Evolutionary conservation across 495 filamentous ascomycete genomes (phyloP).

Genomic region (Aspergillus conjunctus): DNA sequence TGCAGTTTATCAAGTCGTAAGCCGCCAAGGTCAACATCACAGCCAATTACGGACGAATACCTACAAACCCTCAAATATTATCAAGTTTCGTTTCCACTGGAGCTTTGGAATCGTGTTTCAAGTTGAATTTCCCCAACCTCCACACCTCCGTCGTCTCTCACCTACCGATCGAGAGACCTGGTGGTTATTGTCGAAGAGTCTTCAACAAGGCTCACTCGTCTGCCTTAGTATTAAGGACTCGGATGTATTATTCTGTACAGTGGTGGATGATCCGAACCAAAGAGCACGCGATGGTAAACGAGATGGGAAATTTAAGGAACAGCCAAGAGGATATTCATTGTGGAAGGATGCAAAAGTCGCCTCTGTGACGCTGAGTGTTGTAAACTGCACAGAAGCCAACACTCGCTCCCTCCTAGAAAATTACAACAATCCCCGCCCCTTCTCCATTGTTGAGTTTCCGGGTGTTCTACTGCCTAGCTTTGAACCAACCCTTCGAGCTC

Average conservation of each 20-base stretch:
- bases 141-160: slow-evolving; percentile 29
- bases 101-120: slow-evolving; percentile 56
- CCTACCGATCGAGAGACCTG: slow-evolving; percentile 51
- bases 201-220: slow-evolving; percentile 59
- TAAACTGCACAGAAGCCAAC: slow-evolving; percentile 24
- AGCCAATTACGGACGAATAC: slow-evolving; percentile 31
- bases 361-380: slow-evolving; percentile 21
- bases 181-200: slow-evolving; percentile 61
- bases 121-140: slow-evolving; percentile 59
- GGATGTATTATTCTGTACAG: slow-evolving; percentile 56
- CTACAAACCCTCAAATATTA: slow-evolving; percentile 43
- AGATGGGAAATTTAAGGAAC: neutral
- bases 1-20: slow-evolving; percentile 24
- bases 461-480: slow-evolving; percentile 69
- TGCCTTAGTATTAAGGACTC: slow-evolving; percentile 55
- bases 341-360: slow-evolving; percentile 20
- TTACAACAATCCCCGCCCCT: slow-evolving; percentile 7
- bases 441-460: slow-evolving; percentile 68
- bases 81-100: slow-evolving; percentile 45
- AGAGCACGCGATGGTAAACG: slow-evolving; percentile 11
- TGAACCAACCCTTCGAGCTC: slow-evolving; percentile 62
- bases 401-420: slow-evolving; percentile 25
- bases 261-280: slow-evolving; percentile 37
- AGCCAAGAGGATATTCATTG: slow-evolving; percentile 18
- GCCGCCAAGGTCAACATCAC: neutral